These are phyloP conservation scores for Myxozyma monticola DNA, from an alignment of 805 yeast genomes.

Conservation along the genomic window DNA sequence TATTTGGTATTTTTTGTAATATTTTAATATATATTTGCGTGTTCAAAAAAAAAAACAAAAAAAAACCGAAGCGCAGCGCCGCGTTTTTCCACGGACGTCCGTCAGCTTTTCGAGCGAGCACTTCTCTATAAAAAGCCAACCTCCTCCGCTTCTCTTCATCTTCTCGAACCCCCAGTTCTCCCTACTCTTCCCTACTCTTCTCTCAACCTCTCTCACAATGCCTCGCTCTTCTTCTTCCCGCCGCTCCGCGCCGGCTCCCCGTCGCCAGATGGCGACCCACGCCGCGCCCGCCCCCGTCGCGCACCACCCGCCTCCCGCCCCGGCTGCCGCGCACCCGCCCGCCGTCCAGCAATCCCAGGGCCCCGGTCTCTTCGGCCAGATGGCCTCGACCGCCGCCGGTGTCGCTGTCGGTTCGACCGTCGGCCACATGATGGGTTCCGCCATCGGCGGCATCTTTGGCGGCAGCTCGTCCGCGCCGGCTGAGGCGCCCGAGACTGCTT, in stretches of 20 bases:
- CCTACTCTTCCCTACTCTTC: constrained; percentile 1
- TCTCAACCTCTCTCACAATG: constrained; percentile 15
- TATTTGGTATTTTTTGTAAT: too few relatives aligned
- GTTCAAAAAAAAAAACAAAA: too few relatives aligned
- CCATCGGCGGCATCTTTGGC: constrained; percentile 84
- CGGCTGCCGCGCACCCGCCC: constrained; percentile 53
- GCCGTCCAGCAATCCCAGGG: constrained; percentile 51
- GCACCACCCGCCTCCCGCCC: constrained; percentile 37
- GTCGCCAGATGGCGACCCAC: constrained; percentile 74
- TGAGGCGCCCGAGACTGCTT: constrained; percentile 50
- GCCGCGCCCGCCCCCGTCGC: constrained; percentile 48
- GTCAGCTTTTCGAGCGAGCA: too few relatives aligned
- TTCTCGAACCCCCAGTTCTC: background rate
- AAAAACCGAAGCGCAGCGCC: too few relatives aligned
- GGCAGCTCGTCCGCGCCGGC: constrained; percentile 65
- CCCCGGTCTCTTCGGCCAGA: constrained; percentile 51
- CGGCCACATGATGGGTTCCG: constrained; percentile 96
- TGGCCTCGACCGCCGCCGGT: constrained; percentile 99
- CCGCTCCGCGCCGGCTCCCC: constrained; percentile 40
- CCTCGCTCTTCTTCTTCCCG: constrained; percentile 32
- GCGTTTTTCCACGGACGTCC: too few relatives aligned
- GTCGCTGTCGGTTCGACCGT: constrained; percentile 98
- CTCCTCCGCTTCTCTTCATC: background rate
- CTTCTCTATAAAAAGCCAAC: too few relatives aligned
- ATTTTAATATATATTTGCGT: too few relatives aligned